Evolutionary conservation across 305 asterid species (phyloP), one percentile per base, ranked within the genome.

Genomic region (Stenogyne calaminthoides): DNA sequence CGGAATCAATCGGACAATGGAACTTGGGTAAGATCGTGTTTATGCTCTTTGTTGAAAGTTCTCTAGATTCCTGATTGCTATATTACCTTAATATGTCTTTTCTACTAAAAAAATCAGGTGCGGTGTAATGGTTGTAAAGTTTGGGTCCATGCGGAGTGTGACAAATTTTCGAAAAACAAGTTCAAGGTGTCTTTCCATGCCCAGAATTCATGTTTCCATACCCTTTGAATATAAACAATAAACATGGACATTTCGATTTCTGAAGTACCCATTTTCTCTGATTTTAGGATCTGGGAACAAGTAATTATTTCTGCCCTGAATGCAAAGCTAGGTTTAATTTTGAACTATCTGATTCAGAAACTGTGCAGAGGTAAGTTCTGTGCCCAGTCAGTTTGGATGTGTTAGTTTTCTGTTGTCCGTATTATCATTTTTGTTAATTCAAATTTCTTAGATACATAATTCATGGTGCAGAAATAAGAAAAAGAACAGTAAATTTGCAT

Each of bases 81-180:
- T 71, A 15, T 75, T 68, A 7, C 57, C 44, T 62, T 65, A 70
- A 80, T 56, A 11, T 37, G 54, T 65, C 32, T 12, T n/a, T 57
- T 74, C 57, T 72, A 27, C 64, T 52, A 66, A 4, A 5, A 18
- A 73, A 73, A 60, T 74, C 80, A 95, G 98, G 89, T 91, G 67
- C 91, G 96, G 5, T 95, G 99, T 63, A 81, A 91, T 86, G 98
- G 98, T 56, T 95, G 99, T 85, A 92, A 95, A 86, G 96, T 82
- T 78, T 92, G 97, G 98, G 93, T 90, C 79, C 99, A 92, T 73
- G 89, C 97, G 64, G 97, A 95, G 79, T 92, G 99, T 77, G 97
- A 91, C 88, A 92, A 78, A 84, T 84, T 86, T 62, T 86, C 96
- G 11, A 82, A 79, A 80, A 73, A 44, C 79, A 81, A 76, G 57